Evolutionary conservation across 257 asterid genomes (phyloP), one percentile per base, ranked within the genome.

Genomic region (Lithospermum erythrorhizon): DNA sequence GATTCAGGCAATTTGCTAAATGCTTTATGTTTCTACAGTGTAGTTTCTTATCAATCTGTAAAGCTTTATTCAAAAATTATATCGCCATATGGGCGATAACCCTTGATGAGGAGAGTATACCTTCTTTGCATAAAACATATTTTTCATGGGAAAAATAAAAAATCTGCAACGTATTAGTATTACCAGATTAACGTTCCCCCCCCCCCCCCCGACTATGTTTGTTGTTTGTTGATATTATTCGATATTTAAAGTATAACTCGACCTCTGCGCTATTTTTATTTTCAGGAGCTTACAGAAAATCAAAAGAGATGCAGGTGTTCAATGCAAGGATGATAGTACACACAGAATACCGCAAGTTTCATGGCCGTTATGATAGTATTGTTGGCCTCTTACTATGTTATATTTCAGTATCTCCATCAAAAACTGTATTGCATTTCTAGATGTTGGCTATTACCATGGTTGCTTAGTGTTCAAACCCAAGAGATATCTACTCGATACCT

Each of bases 301-400:
- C 95, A 87, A 75, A 84, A 79, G 88, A 83, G 85, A 61, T 90
- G 97, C 78, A 84, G 71, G 49, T 87, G 97, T 83, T 76, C 66
- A 5, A 72, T 56, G 55, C 67, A 82, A 30, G 77, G 75, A 63
- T 85, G 78, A 77, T 60, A 71, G 55, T 62, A 53, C 55, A 70
- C 70, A 60, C 59, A 41, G 51, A 61, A 45, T 16, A 52, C 62
- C 51, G 1, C 57, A 32, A 15, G 56, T 64, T 68, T 56, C 59
- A 57, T 21, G 63, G 58, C 62, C 59, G 61, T 59, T 62, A 32
- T 57, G 62, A 45, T 63, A 56, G 65, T 37, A 75, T 60, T 64
- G 53, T 30, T 48, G 25, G 25, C 45, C 78, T 58, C 62, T 29
- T 47, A 20, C 51, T 41, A 54, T 35, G 27, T 53, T 27, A 25